These are phyloP conservation scores for Psidium friedrichsthalianum DNA, from an alignment of 345 rosid genomes.

Conservation along the genomic window DNA sequence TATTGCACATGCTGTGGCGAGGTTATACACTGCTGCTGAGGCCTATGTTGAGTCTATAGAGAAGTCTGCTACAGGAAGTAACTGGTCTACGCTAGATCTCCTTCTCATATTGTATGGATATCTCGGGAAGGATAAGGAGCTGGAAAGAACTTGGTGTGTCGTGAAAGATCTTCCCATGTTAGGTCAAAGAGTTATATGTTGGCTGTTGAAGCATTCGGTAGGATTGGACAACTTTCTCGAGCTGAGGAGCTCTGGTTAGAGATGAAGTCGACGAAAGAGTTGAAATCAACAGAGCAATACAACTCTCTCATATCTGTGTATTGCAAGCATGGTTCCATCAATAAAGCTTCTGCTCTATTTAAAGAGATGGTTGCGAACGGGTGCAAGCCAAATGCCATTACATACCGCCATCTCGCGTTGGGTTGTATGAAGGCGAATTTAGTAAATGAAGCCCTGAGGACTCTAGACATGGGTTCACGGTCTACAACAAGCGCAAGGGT, in stretches of 20 bases:
- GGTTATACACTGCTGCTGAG: slow-evolving; percentile 63
- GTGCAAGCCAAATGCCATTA: slow-evolving; percentile 71
- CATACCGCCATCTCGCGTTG: slow-evolving; percentile 73
- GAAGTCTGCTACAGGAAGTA: slow-evolving; percentile 51
- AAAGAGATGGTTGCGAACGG: slow-evolving; percentile 46
- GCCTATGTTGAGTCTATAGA: slow-evolving; percentile 71
- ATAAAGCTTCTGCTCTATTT: slow-evolving; percentile 50
- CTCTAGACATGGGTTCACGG: slow-evolving; percentile 42
- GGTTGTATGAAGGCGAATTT: slow-evolving; percentile 67
- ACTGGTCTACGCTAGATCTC: slow-evolving; percentile 85
- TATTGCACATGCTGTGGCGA: slow-evolving; percentile 81
- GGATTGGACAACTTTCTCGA: slow-evolving; percentile 37
- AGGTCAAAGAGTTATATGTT: slow-evolving; percentile 52
- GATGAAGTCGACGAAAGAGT: slow-evolving; percentile 43
- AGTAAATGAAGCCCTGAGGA: slow-evolving; percentile 55
- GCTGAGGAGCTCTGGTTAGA: slow-evolving; percentile 85
- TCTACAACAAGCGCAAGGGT: slow-evolving; percentile 37
- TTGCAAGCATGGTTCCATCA: slow-evolving; percentile 45
- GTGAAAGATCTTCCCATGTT: slow-evolving; percentile 45
- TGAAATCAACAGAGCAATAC: slow-evolving; percentile 61
- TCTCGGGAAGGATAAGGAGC: slow-evolving; percentile 50
- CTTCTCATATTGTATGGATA: slow-evolving; percentile 65
- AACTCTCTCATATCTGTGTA: slow-evolving; percentile 71
- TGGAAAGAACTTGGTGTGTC: slow-evolving; percentile 51
- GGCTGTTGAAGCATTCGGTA: slow-evolving; percentile 70